phyloP scores from a whole-genome alignment of 139 green algal genomes.

The Diplosphaera chodatii region DNA sequence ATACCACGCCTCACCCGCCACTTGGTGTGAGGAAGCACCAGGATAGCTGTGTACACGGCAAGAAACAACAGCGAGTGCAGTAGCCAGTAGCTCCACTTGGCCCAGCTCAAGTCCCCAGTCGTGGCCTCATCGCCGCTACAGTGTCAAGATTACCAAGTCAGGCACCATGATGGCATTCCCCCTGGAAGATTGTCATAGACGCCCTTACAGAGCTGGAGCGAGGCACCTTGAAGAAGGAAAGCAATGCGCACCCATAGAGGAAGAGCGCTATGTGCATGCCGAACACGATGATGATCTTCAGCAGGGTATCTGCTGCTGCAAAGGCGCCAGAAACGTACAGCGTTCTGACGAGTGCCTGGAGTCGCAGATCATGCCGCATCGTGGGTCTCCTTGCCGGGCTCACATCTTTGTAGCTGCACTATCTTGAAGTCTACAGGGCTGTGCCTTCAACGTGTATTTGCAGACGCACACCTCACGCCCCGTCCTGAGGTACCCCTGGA shows the following conservation, averaged over 20 bases:
- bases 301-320: slow-evolving; percentile 22
- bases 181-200: too few species aligned
- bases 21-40: slow-evolving; percentile 38
- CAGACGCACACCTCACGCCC: slow-evolving; percentile 20
- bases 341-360: slow-evolving; percentile 39
- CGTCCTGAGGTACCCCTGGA: slow-evolving; percentile 36
- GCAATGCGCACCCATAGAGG: slow-evolving; percentile 15
- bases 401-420: too few species aligned
- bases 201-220: too few species aligned
- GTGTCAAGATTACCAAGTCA: too few species aligned
- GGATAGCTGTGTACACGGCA: slow-evolving; percentile 27
- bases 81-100: slow-evolving; percentile 53
- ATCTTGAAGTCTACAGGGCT: too few species aligned
- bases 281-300: slow-evolving; percentile 37
- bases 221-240: too few species aligned
- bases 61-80: slow-evolving; percentile 27
- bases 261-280: slow-evolving; percentile 37
- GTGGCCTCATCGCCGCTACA: slow-evolving; percentile 1
- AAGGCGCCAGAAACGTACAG: slow-evolving; percentile 22
- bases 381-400: too few species aligned
- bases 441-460: too few species aligned
- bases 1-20: slow-evolving; percentile 11
- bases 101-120: slow-evolving; percentile 30
- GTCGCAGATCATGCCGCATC: too few species aligned
- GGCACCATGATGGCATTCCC: too few species aligned